Percentiles rank a stretch among this genome's conserved stretches.
Evolutionary conservation across 2,329 filamentous ascomycete genomes (phyloP).

Genomic region (Sporothrix protearum): DNA sequence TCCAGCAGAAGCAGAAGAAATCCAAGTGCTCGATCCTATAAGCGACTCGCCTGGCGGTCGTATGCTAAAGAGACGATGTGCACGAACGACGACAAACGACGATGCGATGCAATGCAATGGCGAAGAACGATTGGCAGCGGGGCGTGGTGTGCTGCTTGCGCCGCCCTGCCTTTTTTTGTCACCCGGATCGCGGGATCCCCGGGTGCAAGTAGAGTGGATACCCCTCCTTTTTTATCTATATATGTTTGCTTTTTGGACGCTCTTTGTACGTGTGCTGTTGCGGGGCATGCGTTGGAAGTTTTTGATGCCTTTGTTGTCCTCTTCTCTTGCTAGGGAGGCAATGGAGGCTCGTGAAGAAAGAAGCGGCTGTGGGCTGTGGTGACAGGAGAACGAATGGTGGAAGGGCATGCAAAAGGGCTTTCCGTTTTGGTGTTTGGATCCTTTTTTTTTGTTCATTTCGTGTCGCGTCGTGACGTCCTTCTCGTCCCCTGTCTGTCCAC

Average conservation of each 20-base stretch:
- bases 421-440: not conserved
- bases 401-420: not conserved
- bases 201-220: conserved; percentile 29
- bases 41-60: conserved; percentile 27
- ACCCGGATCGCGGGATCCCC: not conserved
- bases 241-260: conserved; percentile 19
- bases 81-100: conserved; percentile 6
- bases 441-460: not conserved
- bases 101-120: conserved; percentile 2
- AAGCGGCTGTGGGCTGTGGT: not conserved
- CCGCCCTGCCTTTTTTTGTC: not conserved
- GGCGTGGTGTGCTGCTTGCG: not conserved
- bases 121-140: not conserved
- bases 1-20: conserved; percentile 57
- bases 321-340: not conserved
- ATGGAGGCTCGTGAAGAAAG: conserved; percentile 12
- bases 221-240: conserved; percentile 26
- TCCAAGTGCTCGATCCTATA: conserved; percentile 69
- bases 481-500: not conserved
- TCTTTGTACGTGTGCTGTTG: conserved; percentile 10
- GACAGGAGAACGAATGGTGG: too few relatives aligned
- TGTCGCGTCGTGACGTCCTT: not conserved
- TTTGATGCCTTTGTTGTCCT: conserved; percentile 15
- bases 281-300: conserved; percentile 7
- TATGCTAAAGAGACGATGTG: conserved; percentile 14